Conservation (phyloP, 1,284 basidiomycete genomes). For the Ustilago loliicola region DNA sequence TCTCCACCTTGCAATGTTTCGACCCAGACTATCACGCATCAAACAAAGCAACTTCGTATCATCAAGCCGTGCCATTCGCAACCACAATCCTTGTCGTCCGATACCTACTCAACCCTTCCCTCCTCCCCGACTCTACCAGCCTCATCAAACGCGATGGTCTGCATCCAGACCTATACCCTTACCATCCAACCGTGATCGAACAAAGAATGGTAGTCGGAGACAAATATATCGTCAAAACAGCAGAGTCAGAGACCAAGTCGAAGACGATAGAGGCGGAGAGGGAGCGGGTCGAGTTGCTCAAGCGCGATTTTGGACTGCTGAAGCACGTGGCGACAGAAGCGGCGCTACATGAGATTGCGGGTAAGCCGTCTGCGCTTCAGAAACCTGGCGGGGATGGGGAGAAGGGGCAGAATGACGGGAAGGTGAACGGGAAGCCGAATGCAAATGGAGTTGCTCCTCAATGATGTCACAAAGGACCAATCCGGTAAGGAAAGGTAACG, state of each 20-base stretch:
- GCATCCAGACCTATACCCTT: conserved; percentile 28
- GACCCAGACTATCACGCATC: conserved; percentile 23
- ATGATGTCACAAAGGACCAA: too few relatives aligned
- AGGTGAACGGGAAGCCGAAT: neutral
- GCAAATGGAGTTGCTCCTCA: too few relatives aligned
- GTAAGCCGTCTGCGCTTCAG: conserved; percentile 29
- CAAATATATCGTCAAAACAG: conserved; percentile 23
- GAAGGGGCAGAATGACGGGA: neutral
- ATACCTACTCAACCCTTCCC: neutral
- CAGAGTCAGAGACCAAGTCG: neutral
- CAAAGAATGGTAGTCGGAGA: conserved; percentile 35
- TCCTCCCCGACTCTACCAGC: neutral
- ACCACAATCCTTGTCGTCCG: conserved; percentile 33
- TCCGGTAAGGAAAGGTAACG: too few relatives aligned
- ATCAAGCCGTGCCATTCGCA: conserved; percentile 20
- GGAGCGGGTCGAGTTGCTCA: conserved; percentile 35
- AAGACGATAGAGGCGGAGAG: conserved; percentile 16
- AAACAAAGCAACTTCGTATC: conserved; percentile 19
- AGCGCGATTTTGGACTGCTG: conserved; percentile 34
- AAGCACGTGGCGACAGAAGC: conserved; percentile 11
- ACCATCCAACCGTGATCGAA: conserved; percentile 38
- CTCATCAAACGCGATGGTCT: conserved; percentile 17
- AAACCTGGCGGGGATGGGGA: neutral
- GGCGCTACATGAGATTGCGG: conserved; percentile 25
- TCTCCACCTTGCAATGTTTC: conserved; percentile 26